These are phyloP conservation scores for Talaromyces ruber DNA, from an alignment of 495 filamentous ascomycete genomes.

Conservation along the genomic window DNA sequence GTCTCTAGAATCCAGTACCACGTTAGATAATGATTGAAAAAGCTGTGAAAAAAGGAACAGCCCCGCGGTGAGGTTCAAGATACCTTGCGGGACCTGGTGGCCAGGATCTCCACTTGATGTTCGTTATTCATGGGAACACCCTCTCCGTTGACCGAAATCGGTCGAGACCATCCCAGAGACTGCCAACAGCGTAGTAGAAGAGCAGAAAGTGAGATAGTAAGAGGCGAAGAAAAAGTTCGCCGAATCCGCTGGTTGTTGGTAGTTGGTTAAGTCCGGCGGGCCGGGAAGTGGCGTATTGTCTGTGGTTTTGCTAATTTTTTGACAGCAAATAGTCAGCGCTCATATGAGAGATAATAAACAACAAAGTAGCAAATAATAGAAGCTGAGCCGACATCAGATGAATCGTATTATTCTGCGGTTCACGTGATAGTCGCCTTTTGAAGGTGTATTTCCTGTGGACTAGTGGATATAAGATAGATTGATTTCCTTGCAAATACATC, in stretches of 20 bases:
- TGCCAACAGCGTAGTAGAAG: neutral
- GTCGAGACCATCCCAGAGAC: neutral
- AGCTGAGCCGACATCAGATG: neutral
- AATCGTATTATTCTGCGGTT: neutral
- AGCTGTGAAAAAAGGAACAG: neutral
- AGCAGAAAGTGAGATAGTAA: neutral
- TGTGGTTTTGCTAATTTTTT: neutral
- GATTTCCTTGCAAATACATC: neutral
- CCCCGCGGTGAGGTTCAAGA: conserved; percentile 5
- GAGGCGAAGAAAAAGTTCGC: neutral
- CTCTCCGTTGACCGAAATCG: neutral
- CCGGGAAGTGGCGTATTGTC: neutral
- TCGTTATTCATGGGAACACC: conserved; percentile 25
- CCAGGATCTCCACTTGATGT: conserved; percentile 27
- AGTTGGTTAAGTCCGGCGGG: neutral
- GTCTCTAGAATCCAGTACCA: conserved; percentile 18
- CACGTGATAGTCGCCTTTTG: neutral
- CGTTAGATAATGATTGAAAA: neutral
- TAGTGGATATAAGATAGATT: neutral
- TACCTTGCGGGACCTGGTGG: conserved; percentile 34
- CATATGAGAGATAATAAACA: neutral
- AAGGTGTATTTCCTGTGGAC: neutral
- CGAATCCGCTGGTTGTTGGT: neutral
- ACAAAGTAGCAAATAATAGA: neutral
- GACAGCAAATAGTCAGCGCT: neutral